These are phyloP conservation scores for Drosera spatulata DNA, from an alignment of 179 eudicot species.

Conservation along the genomic window DNA sequence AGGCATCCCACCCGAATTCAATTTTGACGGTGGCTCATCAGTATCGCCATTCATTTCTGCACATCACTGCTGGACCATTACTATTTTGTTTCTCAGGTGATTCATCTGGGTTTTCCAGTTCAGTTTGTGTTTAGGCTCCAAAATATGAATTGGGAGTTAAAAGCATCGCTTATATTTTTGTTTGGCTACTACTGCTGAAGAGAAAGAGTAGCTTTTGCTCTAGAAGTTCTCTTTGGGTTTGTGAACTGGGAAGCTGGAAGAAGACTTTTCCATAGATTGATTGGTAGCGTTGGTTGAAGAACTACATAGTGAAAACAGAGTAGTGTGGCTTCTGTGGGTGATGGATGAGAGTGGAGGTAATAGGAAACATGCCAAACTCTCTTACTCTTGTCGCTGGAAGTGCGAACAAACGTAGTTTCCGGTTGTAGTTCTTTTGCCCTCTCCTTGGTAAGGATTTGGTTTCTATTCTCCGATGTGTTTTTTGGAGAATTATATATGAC, in stretches of 20 bases:
- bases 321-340: no score
- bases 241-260: no score
- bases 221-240: no score
- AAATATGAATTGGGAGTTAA: no score
- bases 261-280: no score
- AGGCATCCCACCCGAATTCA: constrained; percentile 3
- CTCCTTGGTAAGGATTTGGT: not conserved
- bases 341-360: no score
- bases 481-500: constrained; percentile 43
- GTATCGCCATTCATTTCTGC: not conserved
- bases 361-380: no score
- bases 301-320: no score
- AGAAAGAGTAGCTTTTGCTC: no score
- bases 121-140: not conserved
- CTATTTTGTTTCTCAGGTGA: not conserved
- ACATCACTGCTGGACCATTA: constrained; percentile 2
- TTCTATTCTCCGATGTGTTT: constrained; percentile 30
- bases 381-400: constrained; percentile 6
- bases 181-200: no score
- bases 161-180: no score
- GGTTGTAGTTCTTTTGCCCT: not conserved
- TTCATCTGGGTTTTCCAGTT: not conserved
- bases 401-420: constrained; percentile 6
- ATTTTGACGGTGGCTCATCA: constrained; percentile 1
- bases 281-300: no score